Conservation (phyloP, 192 early-diverging fungal genomes). For the Coemansia sp. region DNA sequence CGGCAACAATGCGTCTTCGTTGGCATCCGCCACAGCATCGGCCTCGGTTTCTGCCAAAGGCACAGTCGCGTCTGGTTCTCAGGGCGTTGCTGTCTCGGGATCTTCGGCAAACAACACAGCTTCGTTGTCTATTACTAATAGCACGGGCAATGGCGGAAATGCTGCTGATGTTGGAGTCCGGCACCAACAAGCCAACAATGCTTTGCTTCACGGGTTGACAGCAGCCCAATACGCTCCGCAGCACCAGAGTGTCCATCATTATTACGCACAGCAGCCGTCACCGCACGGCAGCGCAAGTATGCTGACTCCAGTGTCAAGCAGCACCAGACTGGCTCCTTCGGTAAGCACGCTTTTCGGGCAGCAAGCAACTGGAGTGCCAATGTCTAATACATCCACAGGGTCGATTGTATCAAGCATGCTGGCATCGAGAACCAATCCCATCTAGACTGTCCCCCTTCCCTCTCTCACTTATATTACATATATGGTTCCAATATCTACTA, state of each 20-base stretch:
- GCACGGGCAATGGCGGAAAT: background rate
- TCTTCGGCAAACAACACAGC: background rate
- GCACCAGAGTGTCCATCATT: background rate
- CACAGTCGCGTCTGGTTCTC: background rate
- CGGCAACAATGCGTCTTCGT: conserved; percentile 4
- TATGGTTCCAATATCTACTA: no score
- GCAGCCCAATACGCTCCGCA: conserved; percentile 11
- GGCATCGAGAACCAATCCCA: conserved; percentile 46
- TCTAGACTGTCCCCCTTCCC: conserved; percentile 39
- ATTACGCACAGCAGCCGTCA: conserved; percentile 13
- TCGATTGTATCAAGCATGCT: conserved; percentile 51
- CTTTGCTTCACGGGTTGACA: background rate
- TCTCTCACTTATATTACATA: conserved; percentile 35
- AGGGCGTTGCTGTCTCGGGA: background rate
- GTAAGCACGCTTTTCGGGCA: conserved; percentile 46
- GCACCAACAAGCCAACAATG: conserved; percentile 4
- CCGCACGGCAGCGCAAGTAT: conserved; percentile 1
- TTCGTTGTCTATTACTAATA: background rate
- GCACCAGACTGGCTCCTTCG: conserved; percentile 33
- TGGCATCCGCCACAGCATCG: background rate
- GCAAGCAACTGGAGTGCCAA: conserved; percentile 15
- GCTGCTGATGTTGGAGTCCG: background rate
- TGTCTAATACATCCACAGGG: conserved; percentile 22
- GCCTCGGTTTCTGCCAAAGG: background rate
- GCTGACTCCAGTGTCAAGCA: conserved; percentile 25